phyloP scores from a whole-genome alignment of 257 asterid species.

The Fraxinus americana region DNA sequence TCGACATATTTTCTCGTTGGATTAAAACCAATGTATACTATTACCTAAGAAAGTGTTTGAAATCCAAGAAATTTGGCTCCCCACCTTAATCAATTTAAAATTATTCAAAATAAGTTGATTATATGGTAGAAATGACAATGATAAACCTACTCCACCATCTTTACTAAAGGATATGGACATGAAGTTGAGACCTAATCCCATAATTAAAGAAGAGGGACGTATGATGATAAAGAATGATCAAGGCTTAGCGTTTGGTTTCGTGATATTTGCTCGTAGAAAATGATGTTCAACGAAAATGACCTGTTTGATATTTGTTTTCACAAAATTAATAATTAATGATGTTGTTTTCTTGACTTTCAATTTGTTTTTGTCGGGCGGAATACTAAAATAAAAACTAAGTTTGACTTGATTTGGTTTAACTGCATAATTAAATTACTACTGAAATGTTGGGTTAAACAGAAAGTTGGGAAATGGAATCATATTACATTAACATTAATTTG shows the following conservation, averaged over 20 bases:
- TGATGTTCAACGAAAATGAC: background rate
- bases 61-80: background rate
- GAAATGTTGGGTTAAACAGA: background rate
- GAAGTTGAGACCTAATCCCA: background rate
- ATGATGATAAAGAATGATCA: background rate
- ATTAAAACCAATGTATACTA: background rate
- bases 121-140: background rate
- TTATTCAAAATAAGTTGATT: too few species aligned
- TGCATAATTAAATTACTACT: background rate
- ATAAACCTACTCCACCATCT: background rate
- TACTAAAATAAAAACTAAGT: background rate
- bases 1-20: background rate
- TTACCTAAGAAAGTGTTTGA: background rate
- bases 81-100: background rate
- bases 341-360: slow-evolving; percentile 22
- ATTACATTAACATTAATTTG: too few species aligned
- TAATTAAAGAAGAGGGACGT: background rate
- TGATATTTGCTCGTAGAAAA: background rate
- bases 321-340: background rate
- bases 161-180: background rate
- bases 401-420: background rate
- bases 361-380: background rate
- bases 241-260: background rate
- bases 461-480: too few species aligned
- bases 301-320: background rate